These are phyloP conservation scores for Pilasporangium apinafurcum DNA, from an alignment of 352 stramenopile species.

Conservation along the genomic window DNA sequence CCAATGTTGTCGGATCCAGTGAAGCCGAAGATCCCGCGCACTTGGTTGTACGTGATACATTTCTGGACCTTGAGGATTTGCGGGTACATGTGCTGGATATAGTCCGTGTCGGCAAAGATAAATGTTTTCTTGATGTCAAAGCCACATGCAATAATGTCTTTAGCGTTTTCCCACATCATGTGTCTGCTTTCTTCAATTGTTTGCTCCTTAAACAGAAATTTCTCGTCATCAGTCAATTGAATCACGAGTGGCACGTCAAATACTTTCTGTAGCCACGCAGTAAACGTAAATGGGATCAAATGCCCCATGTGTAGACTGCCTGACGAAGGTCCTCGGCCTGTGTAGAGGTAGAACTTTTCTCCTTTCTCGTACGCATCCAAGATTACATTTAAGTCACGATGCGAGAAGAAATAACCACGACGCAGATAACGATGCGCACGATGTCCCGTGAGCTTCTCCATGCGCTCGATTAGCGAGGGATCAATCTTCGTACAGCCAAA, in stretches of 20 bases:
- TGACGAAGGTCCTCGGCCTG: constrained; percentile 95
- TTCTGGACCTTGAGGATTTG: constrained; percentile 99
- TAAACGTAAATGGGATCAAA: constrained; percentile 99
- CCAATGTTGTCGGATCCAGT: constrained; percentile 97
- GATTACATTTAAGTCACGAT: constrained; percentile 97
- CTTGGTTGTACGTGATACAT: constrained; percentile 96
- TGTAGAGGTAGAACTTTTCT: constrained; percentile 99
- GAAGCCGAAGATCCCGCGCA: constrained; percentile 99
- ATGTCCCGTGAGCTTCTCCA: constrained; percentile 94
- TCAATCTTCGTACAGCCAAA: constrained; percentile 97
- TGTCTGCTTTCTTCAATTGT: constrained; percentile 83
- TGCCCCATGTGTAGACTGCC: constrained; percentile 98
- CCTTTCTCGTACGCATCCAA: constrained; percentile 94
- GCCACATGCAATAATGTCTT: constrained; percentile 99
- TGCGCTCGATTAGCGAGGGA: constrained; percentile 88
- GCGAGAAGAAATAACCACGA: constrained; percentile 99
- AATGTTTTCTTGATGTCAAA: constrained; percentile 98
- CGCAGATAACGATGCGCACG: constrained; percentile 96
- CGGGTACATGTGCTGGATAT: constrained; percentile 99
- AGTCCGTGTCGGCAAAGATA: constrained; percentile 99
- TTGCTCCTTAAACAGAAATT: constrained; percentile 99
- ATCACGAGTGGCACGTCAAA: constrained; percentile 99
- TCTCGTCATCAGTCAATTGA: constrained; percentile 99
- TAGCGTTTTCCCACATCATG: constrained; percentile 98
- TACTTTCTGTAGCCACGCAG: constrained; percentile 97